A percentile compares a stretch with the other conserved stretches of the same genome.
Conservation (phyloP, 345 rosid species). For the Gossypium mustelinum region DNA sequence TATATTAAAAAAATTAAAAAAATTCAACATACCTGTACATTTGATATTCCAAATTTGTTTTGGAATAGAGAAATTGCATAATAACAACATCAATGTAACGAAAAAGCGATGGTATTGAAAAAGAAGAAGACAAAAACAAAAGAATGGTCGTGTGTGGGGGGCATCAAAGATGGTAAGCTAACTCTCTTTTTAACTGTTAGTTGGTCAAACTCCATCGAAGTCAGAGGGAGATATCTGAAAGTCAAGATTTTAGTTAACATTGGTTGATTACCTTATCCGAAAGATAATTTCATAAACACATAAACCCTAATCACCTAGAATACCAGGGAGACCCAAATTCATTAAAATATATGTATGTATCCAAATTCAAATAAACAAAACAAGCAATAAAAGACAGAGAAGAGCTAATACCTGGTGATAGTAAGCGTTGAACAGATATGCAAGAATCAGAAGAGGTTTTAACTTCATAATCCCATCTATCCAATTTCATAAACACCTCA, state of each 20-base stretch:
- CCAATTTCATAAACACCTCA: slow-evolving; percentile 29
- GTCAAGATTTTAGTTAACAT: not conserved
- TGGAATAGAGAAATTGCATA: no score
- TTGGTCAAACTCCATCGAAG: no score
- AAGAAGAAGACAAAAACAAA: not conserved
- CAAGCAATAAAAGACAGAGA: not conserved
- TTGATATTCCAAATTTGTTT: no score
- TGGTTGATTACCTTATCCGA: not conserved
- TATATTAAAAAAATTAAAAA: no score
- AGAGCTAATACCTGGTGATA: slow-evolving; percentile 50
- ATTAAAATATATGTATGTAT: no score
- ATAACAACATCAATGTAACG: not conserved
- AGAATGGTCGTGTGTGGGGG: not conserved
- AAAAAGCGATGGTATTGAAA: not conserved
- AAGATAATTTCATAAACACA: no score
- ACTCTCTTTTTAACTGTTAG: not conserved
- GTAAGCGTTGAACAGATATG: slow-evolving; percentile 55
- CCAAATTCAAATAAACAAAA: no score
- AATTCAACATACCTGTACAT: no score
- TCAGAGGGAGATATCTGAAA: not conserved
- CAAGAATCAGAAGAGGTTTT: slow-evolving; percentile 55
- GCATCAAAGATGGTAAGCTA: not conserved
- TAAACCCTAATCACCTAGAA: no score
- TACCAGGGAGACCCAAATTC: no score
- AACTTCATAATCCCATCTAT: slow-evolving; percentile 66